These are phyloP conservation scores for Hymenoscyphus fraxineus DNA, from an alignment of 2,329 filamentous ascomycete species.

Conservation along the genomic window DNA sequence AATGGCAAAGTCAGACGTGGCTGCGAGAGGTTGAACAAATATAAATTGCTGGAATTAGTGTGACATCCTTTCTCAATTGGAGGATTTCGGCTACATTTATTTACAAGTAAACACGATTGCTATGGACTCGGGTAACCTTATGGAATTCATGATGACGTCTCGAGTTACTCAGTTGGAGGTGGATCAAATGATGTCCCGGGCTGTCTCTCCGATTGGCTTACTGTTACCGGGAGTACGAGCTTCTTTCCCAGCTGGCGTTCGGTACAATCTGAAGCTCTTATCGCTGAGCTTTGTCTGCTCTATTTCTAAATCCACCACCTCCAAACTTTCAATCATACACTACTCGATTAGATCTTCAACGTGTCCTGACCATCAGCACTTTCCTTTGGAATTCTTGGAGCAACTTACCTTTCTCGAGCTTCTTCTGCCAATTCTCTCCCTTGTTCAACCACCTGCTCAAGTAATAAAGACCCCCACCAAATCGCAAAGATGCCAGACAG, in stretches of 20 bases:
- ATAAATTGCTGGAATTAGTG: not conserved
- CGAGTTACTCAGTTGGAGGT: not conserved
- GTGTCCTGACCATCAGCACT: not conserved
- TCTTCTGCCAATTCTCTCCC: not conserved
- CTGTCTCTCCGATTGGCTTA: not conserved
- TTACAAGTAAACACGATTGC: not conserved
- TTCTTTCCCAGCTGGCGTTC: not conserved
- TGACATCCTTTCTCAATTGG: not conserved
- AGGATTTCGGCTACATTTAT: not conserved
- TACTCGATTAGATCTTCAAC: not conserved
- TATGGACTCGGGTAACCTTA: not conserved
- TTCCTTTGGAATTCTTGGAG: not conserved
- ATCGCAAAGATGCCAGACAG: constrained; percentile 23
- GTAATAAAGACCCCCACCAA: not conserved
- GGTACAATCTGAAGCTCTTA: not conserved
- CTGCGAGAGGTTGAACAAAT: not conserved
- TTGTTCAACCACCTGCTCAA: not conserved
- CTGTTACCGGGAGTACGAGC: not conserved
- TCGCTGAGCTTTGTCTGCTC: not conserved
- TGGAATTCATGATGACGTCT: constrained; percentile 1
- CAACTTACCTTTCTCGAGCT: not conserved
- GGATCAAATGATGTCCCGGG: not conserved
- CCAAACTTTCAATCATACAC: not conserved
- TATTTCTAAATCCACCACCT: not conserved
- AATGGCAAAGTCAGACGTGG: not conserved